Evolutionary conservation across 495 filamentous ascomycete species (phyloP), one percentile per base, ranked within the genome.

Genomic region (Trichoderma gamsii): DNA sequence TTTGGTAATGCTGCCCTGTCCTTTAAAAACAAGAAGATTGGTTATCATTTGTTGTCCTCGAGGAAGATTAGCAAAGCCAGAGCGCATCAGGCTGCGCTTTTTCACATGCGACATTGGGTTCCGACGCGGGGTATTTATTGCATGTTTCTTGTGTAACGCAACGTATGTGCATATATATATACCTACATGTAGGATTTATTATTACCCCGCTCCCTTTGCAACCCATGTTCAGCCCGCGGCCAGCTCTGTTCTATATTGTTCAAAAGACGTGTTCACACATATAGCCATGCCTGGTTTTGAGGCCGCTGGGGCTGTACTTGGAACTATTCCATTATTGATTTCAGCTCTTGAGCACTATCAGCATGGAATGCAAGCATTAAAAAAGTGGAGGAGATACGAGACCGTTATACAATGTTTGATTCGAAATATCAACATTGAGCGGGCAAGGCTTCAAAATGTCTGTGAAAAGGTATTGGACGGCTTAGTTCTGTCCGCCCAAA

Each of bases 371-470:
- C 43, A 11, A 18, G 12, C 18, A 16, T 11, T 46, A 18, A 7
- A 46, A 46, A 7, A 11, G 13, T 46, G 43, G 43, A 15, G 12
- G 43, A 46, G 18, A 46, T 46, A 46, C 43, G 43, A 46, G 0
- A 46, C 1, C 6, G 12, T 15, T 7, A 11, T 46, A 46, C 43
- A 70, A 13, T 73, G 66, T 44, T 71, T 81, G 12, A 71, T 72
- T 29, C 72, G 71, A 18, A 75, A 72, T 15, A 65, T 81, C 29
- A 70, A 74, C 11, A 76, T 72, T n/a, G 73, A 80, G 61, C 72
- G 70, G 27, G 68, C 71, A 3, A 73, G 71, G 29, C 75, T 82
- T 4, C 69, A 74, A 51, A 75, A 77, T 44, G 70, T 73, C 8
- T 74, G 67, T 67, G 77, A 82, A 43, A 74, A 73, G 23, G 73